Evolutionary conservation across 2,329 filamentous ascomycete species (phyloP).

Genomic region (Bipolaris sorokiniana): DNA sequence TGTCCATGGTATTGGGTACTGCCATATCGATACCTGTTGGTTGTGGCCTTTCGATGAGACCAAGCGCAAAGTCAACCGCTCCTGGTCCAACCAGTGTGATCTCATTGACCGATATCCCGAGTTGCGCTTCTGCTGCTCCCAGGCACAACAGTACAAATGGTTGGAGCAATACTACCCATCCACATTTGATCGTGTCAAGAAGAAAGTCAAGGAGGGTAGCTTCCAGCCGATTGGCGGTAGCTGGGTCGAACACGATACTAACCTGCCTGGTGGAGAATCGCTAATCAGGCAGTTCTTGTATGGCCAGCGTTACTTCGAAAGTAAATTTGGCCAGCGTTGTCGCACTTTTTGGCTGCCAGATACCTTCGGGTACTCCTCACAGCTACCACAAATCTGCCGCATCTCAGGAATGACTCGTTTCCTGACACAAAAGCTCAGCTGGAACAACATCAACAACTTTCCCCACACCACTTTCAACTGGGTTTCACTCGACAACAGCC

Average conservation of each 20-base stretch:
- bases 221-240: constrained; percentile 97
- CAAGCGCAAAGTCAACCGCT: constrained; percentile 92
- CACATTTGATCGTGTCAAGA: constrained; percentile 87
- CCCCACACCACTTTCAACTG: constrained; percentile 99
- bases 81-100: constrained; percentile 96
- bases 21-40: constrained; percentile 98
- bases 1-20: constrained; percentile 91
- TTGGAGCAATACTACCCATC: constrained; percentile 86
- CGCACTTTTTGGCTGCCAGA: constrained; percentile 97
- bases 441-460: constrained; percentile 99
- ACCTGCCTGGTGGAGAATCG: constrained; percentile 94
- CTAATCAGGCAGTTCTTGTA: constrained; percentile 94
- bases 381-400: constrained; percentile 91
- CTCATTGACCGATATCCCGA: constrained; percentile 95
- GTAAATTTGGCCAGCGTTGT: constrained; percentile 85
- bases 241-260: constrained; percentile 99
- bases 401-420: constrained; percentile 96
- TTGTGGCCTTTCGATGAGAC: constrained; percentile 98
- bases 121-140: constrained; percentile 88
- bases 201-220: constrained; percentile 84
- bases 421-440: constrained; percentile 97
- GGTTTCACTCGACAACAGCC: constrained; percentile 93
- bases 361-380: constrained; percentile 95
- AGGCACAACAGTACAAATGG: constrained; percentile 99
- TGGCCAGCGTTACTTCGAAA: constrained; percentile 93